Base-by-base conservation (phyloP, 2,329 filamentous ascomycete species). In the Coniochaeta sp. region DNA sequence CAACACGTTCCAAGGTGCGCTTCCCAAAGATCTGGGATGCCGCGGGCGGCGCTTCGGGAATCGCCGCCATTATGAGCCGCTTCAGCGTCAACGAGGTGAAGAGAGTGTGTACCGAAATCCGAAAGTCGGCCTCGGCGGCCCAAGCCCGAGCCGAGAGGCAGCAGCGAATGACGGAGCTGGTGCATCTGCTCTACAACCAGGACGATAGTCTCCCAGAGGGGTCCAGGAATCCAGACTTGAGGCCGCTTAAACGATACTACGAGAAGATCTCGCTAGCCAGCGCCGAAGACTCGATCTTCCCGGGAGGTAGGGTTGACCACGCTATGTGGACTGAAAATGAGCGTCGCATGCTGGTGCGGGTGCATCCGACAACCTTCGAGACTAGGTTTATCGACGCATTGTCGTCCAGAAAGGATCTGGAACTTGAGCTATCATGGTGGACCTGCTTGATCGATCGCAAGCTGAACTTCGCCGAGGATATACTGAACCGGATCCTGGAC, bases 31-130 rank as follows among this genome's bases (percentile, higher is more conserved):
- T 47, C 19, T 62, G 61, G 61, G 31, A 3, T 19, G 61, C 52
- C 6, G 33, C 59, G 14, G 61, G 61, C 12, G 61, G 61, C 38
- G 58, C 58, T 6, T 11, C 22, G 12, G 61, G 61, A 16, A 55
- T 62, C 36, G 61, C 58, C 22, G 31, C 28, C 24, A 11, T 60
- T 19, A 60, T 60, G 61, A 43, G 58, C 24, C 54, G 56, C 28
- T 19, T 62, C 31, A 60, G 55, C 24, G 61, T 60, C 14, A 19
- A 3, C n/a, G 33, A 62, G 34, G 61, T 62, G 16, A 17, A 57
- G 11, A 5, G 19, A 8, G 26, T 62, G n/a, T 62, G 61, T 22
- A n/a, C 16, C 14, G 58, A 47, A 17, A 47, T 47, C 43, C 43
- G 43, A 19, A 47, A 19, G 43, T 47, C 43, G 12, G 34, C 34